A percentile compares a stretch with the other conserved stretches of the same genome.
phyloP scores from a whole-genome alignment of 2,329 filamentous ascomycete species.

The Apiospora hydei region DNA sequence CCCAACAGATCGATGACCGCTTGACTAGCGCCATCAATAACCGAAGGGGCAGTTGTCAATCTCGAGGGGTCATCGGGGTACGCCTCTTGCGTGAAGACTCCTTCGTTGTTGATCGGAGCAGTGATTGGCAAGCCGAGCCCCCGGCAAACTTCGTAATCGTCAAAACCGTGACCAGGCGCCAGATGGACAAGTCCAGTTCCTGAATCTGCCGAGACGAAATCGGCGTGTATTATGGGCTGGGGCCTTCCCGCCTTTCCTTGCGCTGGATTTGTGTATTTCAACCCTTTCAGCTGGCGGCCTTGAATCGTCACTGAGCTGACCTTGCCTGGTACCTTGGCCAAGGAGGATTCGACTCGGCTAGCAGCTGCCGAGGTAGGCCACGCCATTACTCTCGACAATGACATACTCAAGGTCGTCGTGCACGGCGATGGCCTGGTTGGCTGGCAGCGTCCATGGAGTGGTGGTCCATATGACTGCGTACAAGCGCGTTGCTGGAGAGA shows the following conservation, averaged over 20 bases:
- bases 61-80: slow-evolving; percentile 72
- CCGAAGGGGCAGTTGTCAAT: slow-evolving; percentile 72
- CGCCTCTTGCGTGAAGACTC: slow-evolving; percentile 81
- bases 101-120: slow-evolving; percentile 84
- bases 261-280: slow-evolving; percentile 76
- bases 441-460: slow-evolving; percentile 95
- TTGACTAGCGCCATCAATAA: slow-evolving; percentile 73
- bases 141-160: slow-evolving; percentile 88
- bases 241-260: slow-evolving; percentile 61
- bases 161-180: slow-evolving; percentile 94
- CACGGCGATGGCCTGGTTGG: slow-evolving; percentile 89
- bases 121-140: slow-evolving; percentile 74
- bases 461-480: slow-evolving; percentile 98
- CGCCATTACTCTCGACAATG: slow-evolving; percentile 63
- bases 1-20: slow-evolving; percentile 74
- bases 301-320: slow-evolving; percentile 63
- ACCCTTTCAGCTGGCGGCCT: slow-evolving; percentile 70
- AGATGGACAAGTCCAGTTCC: slow-evolving; percentile 95
- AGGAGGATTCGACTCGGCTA: slow-evolving; percentile 69
- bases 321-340: slow-evolving; percentile 55
- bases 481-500: slow-evolving; percentile 46
- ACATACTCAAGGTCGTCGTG: slow-evolving; percentile 77
- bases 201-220: slow-evolving; percentile 89
- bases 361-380: slow-evolving; percentile 76
- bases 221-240: slow-evolving; percentile 80